These are phyloP conservation scores for Botrytis deweyae DNA, from an alignment of 2,329 filamentous ascomycete species.

Conservation along the genomic window DNA sequence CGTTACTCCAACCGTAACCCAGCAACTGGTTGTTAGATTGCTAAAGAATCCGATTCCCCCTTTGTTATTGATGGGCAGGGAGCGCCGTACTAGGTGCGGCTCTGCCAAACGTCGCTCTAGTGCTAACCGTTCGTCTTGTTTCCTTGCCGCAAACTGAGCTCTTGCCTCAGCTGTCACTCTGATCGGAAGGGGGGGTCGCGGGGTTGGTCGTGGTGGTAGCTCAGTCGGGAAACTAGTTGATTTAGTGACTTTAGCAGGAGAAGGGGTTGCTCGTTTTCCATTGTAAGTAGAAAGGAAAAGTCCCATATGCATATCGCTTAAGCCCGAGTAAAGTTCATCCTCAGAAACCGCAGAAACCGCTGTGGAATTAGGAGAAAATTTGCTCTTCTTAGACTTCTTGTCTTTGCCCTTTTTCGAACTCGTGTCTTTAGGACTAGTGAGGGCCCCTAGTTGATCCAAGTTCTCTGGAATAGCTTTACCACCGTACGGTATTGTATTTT, in stretches of 20 bases:
- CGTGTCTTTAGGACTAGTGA: neutral
- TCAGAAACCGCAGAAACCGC: neutral
- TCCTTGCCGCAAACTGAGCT: neutral
- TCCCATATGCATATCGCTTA: conserved; percentile 7
- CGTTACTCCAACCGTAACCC: neutral
- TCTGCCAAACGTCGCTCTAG: neutral
- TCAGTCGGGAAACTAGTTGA: neutral
- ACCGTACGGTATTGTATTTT: neutral
- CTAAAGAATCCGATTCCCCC: neutral
- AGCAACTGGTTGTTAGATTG: neutral
- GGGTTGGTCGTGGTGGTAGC: neutral
- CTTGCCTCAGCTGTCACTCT: conserved; percentile 6
- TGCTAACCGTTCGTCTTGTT: neutral
- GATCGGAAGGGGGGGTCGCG: neutral
- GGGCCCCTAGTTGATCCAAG: neutral
- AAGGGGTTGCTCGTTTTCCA: neutral
- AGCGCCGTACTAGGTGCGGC: neutral
- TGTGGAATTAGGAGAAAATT: neutral
- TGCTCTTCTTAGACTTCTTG: neutral
- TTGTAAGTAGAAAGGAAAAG: conserved; percentile 5
- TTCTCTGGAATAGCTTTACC: neutral
- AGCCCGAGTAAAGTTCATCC: conserved; percentile 1
- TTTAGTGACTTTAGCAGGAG: neutral
- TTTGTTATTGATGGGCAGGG: neutral
- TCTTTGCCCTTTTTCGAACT: neutral